These are phyloP conservation scores for Hondaea fermentalgiana DNA, from an alignment of 108 stramenopile genomes.

Conservation along the genomic window DNA sequence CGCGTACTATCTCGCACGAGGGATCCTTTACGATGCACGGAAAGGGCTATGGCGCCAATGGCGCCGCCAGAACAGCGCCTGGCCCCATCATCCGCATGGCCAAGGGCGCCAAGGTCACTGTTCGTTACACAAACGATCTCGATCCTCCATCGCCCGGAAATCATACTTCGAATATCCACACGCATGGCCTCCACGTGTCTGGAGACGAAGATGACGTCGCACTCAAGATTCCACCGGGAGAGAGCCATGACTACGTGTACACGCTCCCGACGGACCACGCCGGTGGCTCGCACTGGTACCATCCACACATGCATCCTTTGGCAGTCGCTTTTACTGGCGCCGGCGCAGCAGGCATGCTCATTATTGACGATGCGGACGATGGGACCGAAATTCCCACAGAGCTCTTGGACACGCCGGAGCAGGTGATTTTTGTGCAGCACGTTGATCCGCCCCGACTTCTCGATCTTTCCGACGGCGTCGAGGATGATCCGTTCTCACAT, in stretches of 20 bases:
- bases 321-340: not conserved
- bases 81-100: not conserved
- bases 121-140: not conserved
- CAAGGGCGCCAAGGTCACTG: conserved; percentile 1
- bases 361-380: not conserved
- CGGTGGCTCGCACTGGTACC: conserved; percentile 14
- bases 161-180: not conserved
- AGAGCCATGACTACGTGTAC: not conserved
- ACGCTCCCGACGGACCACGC: not conserved
- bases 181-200: not conserved
- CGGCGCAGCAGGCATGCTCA: conserved; percentile 7
- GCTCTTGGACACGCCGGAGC: not conserved
- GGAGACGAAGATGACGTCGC: not conserved
- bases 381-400: not conserved
- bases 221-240: not conserved
- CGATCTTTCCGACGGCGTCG: not conserved
- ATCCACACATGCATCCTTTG: conserved; percentile 3
- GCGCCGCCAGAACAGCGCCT: not conserved
- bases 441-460: not conserved
- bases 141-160: not conserved
- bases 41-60: not conserved
- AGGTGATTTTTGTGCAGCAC: not conserved
- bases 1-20: not conserved
- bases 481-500: not conserved
- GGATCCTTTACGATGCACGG: not conserved